Conservation (phyloP, 2,329 filamentous ascomycete genomes). For the Phyllachora maydis region DNA sequence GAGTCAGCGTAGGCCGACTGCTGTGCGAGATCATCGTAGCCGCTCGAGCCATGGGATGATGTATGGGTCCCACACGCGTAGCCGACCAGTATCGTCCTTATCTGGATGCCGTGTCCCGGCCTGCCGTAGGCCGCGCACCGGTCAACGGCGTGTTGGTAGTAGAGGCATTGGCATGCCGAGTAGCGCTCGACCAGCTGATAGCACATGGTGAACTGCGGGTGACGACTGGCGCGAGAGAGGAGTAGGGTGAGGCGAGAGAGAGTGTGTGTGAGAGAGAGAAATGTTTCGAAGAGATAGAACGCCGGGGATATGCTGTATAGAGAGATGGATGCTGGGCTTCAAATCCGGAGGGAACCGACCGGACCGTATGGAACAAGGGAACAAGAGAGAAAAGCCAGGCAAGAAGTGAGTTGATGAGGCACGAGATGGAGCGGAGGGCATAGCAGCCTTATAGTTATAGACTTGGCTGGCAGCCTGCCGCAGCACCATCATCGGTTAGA, state of each 20-base stretch:
- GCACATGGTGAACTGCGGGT: constrained; percentile 46
- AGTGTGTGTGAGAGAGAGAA: too few relatives aligned
- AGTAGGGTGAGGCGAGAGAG: too few relatives aligned
- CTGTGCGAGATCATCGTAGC: constrained; percentile 17
- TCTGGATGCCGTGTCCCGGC: constrained; percentile 49
- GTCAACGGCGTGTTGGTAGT: constrained; percentile 74
- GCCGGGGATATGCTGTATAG: too few relatives aligned
- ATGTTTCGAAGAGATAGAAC: too few relatives aligned
- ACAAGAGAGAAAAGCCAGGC: too few relatives aligned
- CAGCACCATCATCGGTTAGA: constrained; percentile 1
- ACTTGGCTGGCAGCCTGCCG: constrained; percentile 15
- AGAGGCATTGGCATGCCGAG: constrained; percentile 70
- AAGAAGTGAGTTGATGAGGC: not conserved
- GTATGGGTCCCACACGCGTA: constrained; percentile 53
- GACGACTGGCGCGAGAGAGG: constrained; percentile 1
- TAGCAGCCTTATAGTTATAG: constrained; percentile 37
- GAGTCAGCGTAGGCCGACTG: constrained; percentile 28
- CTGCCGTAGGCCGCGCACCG: constrained; percentile 59
- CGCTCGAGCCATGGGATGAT: constrained; percentile 9
- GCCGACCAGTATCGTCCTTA: constrained; percentile 63
- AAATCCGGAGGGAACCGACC: too few relatives aligned
- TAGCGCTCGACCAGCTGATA: constrained; percentile 74
- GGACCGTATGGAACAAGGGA: too few relatives aligned
- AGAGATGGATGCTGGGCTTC: too few relatives aligned
- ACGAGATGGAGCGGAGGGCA: constrained; percentile 11